A percentile compares a stretch with the other conserved stretches of the same genome.
These are phyloP conservation scores for Paradendryphiella salina DNA, from an alignment of 2,329 filamentous ascomycete species.

Conservation along the genomic window DNA sequence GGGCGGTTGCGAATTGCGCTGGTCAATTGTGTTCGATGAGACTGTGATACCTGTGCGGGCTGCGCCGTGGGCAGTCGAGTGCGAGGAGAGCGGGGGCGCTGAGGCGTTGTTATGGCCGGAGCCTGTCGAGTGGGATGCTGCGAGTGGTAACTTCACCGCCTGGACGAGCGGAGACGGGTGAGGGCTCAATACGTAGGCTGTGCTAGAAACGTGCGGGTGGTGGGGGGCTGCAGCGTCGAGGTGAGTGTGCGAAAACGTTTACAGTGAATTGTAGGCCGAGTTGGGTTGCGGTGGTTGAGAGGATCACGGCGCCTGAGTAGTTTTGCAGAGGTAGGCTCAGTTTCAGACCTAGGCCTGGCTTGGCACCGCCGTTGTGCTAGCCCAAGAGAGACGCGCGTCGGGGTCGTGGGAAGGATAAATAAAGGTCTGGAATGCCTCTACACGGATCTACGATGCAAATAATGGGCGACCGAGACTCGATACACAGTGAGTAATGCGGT, in stretches of 20 bases:
- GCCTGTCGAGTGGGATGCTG: constrained; percentile 43
- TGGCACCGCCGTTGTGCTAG: constrained; percentile 7
- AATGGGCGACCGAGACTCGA: too few species aligned
- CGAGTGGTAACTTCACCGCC: constrained; percentile 45
- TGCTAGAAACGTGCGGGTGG: constrained; percentile 22
- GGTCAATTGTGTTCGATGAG: constrained; percentile 37
- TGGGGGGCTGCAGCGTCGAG: constrained; percentile 25
- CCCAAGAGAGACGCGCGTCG: constrained; percentile 16
- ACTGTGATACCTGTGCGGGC: constrained; percentile 35
- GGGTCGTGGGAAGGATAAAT: neutral
- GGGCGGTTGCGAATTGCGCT: constrained; percentile 27
- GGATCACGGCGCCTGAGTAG: constrained; percentile 30
- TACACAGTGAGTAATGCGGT: neutral
- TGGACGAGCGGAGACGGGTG: constrained; percentile 27
- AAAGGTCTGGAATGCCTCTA: too few species aligned
- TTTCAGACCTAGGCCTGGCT: constrained; percentile 27
- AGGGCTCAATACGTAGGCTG: constrained; percentile 21
- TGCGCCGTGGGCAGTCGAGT: constrained; percentile 33
- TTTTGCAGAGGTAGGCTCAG: constrained; percentile 32
- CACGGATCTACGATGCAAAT: too few species aligned
- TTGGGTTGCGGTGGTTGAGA: constrained; percentile 33
- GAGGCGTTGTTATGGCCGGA: constrained; percentile 44
- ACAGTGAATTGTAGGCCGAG: constrained; percentile 24
- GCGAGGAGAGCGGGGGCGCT: constrained; percentile 35
- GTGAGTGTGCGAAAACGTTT: constrained; percentile 23